A percentile compares a stretch with the other conserved stretches of the same genome.
phyloP scores from a whole-genome alignment of 306 rosid genomes.

The Prunus mira region DNA sequence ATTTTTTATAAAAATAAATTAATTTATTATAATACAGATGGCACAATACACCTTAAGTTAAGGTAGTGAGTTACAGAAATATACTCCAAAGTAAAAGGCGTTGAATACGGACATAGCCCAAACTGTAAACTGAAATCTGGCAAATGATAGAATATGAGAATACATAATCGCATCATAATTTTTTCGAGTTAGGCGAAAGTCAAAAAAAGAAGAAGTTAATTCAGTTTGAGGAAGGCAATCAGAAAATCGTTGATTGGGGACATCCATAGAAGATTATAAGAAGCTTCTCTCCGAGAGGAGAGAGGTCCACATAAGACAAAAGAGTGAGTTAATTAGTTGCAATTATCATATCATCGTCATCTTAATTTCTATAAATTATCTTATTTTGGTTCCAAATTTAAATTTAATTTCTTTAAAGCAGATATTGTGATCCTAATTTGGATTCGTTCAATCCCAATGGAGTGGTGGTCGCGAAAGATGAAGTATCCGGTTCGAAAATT shows the following conservation, averaged over 20 bases:
- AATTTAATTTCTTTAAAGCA: too few relatives aligned
- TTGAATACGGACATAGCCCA: background rate
- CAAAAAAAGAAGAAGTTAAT: background rate
- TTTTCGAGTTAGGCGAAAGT: background rate
- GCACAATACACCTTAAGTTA: too few relatives aligned
- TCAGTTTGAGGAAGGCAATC: background rate
- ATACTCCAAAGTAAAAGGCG: background rate
- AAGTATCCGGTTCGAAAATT: slow-evolving; percentile 34
- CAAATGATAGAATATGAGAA: background rate
- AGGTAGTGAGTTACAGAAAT: too few relatives aligned
- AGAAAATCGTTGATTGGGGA: background rate
- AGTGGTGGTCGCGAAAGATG: slow-evolving; percentile 59
- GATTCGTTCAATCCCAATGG: slow-evolving; percentile 16
- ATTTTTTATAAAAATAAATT: too few relatives aligned
- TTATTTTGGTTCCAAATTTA: too few relatives aligned
- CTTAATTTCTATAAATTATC: background rate
- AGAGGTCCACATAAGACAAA: background rate
- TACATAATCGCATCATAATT: background rate
- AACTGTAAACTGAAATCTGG: background rate
- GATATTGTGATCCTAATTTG: background rate
- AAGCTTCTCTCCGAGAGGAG: background rate
- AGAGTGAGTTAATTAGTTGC: background rate
- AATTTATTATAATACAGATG: too few relatives aligned
- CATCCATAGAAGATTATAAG: background rate
- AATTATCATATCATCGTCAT: too few relatives aligned